These are phyloP conservation scores for Ogataea paradorogensis DNA, from an alignment of 805 yeast genomes.

Conservation along the genomic window DNA sequence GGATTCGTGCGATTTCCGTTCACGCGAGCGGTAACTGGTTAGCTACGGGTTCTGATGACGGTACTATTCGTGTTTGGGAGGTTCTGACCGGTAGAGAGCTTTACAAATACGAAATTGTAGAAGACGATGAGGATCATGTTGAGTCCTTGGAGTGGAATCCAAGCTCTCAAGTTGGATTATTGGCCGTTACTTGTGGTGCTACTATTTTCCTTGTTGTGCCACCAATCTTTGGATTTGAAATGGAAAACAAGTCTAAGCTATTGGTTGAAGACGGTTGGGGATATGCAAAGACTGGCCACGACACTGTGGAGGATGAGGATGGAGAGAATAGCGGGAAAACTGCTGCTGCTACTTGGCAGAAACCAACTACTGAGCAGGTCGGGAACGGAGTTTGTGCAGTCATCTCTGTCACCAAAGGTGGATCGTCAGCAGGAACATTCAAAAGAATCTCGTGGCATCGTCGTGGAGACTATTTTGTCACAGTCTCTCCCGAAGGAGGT, in stretches of 20 bases:
- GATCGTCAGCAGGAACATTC: slow-evolving; percentile 54
- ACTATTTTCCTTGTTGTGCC: slow-evolving; percentile 77
- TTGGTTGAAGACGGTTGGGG: slow-evolving; percentile 92
- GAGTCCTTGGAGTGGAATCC: slow-evolving; percentile 92
- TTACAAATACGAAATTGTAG: slow-evolving; percentile 52
- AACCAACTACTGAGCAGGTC: slow-evolving; percentile 64
- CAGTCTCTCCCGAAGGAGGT: slow-evolving; percentile 92
- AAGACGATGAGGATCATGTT: slow-evolving; percentile 69
- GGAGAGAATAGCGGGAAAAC: slow-evolving; percentile 34
- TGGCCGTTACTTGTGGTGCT: slow-evolving; percentile 85
- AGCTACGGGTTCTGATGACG: slow-evolving; percentile 98
- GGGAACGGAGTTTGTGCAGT: slow-evolving; percentile 69
- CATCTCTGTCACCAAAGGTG: slow-evolving; percentile 48
- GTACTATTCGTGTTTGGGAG: slow-evolving; percentile 96
- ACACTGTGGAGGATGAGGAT: slow-evolving; percentile 25
- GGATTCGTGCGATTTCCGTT: slow-evolving; percentile 75
- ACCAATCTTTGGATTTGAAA: slow-evolving; percentile 84
- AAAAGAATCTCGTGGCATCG: slow-evolving; percentile 93
- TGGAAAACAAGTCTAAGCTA: slow-evolving; percentile 76
- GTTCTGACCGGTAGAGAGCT: slow-evolving; percentile 92
- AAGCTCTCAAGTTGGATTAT: slow-evolving; percentile 62
- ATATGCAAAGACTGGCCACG: slow-evolving; percentile 46
- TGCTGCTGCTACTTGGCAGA: slow-evolving; percentile 76
- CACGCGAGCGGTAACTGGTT: slow-evolving; percentile 92
- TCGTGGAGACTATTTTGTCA: slow-evolving; percentile 93